These are phyloP conservation scores for Eucalyptus viminalis DNA, from an alignment of 345 rosid species.

Conservation along the genomic window DNA sequence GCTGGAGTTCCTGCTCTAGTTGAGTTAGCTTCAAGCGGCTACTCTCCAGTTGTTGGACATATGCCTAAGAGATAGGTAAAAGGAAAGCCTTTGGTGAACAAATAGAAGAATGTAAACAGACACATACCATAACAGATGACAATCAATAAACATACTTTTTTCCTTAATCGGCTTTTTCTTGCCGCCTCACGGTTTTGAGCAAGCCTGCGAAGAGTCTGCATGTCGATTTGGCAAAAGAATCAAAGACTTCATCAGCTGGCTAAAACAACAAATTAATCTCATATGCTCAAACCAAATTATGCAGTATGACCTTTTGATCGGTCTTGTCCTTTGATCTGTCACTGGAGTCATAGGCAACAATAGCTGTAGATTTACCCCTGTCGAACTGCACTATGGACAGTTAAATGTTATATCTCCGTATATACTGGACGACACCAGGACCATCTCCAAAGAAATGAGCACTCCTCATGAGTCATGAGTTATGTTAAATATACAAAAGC, in stretches of 20 bases:
- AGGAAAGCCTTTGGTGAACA: not conserved
- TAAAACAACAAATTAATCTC: not conserved
- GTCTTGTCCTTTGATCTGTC: slow-evolving; percentile 84
- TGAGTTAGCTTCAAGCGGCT: slow-evolving; percentile 94
- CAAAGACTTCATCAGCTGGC: not conserved
- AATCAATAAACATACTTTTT: slow-evolving; percentile 39
- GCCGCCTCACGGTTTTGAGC: slow-evolving; percentile 99
- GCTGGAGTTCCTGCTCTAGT: slow-evolving; percentile 95
- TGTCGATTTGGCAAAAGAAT: slow-evolving; percentile 11
- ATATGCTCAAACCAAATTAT: not conserved
- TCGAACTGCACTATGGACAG: slow-evolving; percentile 44
- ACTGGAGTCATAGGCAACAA: slow-evolving; percentile 80
- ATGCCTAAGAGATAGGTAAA: slow-evolving; percentile 40
- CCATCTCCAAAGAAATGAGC: not conserved
- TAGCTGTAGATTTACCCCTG: slow-evolving; percentile 27
- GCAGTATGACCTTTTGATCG: slow-evolving; percentile 77
- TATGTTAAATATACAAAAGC: not conserved
- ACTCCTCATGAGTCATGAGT: not conserved
- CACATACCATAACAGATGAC: not conserved
- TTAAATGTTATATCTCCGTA: not conserved
- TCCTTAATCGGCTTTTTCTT: slow-evolving; percentile 90
- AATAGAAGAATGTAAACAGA: not conserved
- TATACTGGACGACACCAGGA: not conserved
- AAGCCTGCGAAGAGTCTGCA: slow-evolving; percentile 88
- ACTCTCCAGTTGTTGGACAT: slow-evolving; percentile 96